phyloP scores from a whole-genome alignment of 108 stramenopile genomes.

The Licmophora abbreviata region DNA sequence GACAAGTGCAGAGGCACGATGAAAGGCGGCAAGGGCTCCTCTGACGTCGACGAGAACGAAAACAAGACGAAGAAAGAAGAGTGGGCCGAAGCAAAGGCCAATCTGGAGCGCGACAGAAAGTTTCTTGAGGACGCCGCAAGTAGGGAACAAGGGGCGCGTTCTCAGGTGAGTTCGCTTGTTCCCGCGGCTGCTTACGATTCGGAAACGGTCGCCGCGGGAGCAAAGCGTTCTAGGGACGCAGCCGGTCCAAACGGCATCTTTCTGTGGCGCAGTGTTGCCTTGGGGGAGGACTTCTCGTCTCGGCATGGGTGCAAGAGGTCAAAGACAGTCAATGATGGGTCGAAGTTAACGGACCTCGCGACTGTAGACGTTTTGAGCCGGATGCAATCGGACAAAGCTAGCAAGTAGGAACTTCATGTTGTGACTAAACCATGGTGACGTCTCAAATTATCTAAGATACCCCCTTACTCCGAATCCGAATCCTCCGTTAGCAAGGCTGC shows the following conservation, averaged over 20 bases:
- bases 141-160: conserved; percentile 15
- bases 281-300: conserved; percentile 44
- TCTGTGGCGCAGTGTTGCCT: conserved; percentile 59
- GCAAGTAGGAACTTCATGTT: no score
- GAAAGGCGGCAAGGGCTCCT: conserved; percentile 30
- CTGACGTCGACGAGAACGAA: conserved; percentile 8
- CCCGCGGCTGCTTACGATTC: conserved; percentile 35
- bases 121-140: conserved; percentile 35
- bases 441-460: no score
- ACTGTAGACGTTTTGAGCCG: no score
- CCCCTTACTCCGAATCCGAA: conserved; percentile 30
- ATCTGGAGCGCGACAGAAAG: conserved; percentile 40
- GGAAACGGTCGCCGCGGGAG: conserved; percentile 41
- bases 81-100: conserved; percentile 47
- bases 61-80: conserved; percentile 30
- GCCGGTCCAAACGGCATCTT: conserved; percentile 26
- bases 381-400: no score
- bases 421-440: no score
- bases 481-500: conserved; percentile 29
- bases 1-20: conserved; percentile 76
- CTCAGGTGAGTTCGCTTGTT: conserved; percentile 33
- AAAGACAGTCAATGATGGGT: no score
- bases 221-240: conserved; percentile 23
- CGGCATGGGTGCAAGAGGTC: no score
- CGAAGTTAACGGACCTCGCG: no score